Percentiles rank a stretch among this genome's conserved stretches.
These are phyloP conservation scores for Coemansia sp. DNA, from an alignment of 192 early-diverging fungal genomes.

Conservation along the genomic window DNA sequence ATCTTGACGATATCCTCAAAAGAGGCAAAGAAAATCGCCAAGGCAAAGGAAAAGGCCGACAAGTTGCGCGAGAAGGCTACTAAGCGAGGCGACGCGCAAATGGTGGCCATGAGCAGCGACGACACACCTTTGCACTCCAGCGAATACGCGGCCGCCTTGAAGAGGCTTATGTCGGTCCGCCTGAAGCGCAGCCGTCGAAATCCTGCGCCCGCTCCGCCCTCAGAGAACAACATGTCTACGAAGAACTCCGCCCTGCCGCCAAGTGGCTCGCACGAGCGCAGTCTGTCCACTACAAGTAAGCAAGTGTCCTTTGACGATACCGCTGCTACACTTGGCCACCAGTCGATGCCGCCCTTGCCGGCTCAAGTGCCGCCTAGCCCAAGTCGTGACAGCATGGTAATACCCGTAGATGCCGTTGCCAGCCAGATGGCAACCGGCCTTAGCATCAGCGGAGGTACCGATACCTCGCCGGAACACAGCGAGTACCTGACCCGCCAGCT, in stretches of 20 bases:
- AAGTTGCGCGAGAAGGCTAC: constrained; percentile 16
- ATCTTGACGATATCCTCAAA: constrained; percentile 28
- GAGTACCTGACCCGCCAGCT: constrained; percentile 22
- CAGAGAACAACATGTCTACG: background rate
- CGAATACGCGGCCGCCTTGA: constrained; percentile 31
- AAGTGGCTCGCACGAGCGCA: background rate
- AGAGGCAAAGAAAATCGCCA: constrained; percentile 21
- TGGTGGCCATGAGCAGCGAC: background rate
- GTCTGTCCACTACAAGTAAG: constrained; percentile 5
- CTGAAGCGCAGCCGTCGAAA: constrained; percentile 17
- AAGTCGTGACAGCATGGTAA: constrained; percentile 12
- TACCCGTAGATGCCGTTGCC: constrained; percentile 1
- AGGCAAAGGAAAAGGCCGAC: constrained; percentile 22
- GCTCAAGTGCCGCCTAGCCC: background rate
- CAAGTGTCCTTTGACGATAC: constrained; percentile 9
- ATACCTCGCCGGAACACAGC: background rate
- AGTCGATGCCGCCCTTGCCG: background rate
- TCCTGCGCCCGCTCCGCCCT: background rate
- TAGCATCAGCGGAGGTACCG: background rate
- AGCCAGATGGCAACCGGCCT: background rate
- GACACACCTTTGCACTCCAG: constrained; percentile 17
- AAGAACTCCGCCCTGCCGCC: background rate
- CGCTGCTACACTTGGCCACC: background rate
- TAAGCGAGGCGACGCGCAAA: constrained; percentile 10
- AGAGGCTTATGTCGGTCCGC: constrained; percentile 32